Evolutionary conservation across 148 eudicot species (phyloP).

Genomic region (Cornus controversa): DNA sequence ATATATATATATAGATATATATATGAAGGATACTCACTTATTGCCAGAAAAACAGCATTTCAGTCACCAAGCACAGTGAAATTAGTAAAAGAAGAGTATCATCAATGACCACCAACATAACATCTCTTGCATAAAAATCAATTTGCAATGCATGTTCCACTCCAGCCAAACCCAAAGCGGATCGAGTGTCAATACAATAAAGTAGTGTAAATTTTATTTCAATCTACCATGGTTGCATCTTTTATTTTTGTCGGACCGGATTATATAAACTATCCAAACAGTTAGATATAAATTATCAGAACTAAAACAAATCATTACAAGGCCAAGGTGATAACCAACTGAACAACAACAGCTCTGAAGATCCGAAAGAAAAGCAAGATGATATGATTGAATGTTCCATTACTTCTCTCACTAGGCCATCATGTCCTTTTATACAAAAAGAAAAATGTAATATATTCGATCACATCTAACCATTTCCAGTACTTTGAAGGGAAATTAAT

Average conservation of each 20-base stretch:
- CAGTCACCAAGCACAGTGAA: neutral
- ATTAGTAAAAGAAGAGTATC: neutral
- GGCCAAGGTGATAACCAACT: neutral
- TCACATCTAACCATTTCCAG: neutral
- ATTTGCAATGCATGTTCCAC: neutral
- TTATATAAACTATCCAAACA: neutral
- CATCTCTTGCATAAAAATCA: neutral
- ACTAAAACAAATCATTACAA: neutral
- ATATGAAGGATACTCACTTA: neutral
- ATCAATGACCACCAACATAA: neutral
- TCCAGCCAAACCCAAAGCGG: neutral
- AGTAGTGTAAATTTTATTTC: too few species aligned
- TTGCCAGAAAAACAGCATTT: neutral
- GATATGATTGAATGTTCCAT: too few species aligned
- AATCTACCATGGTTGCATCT: neutral
- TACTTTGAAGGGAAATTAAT: neutral
- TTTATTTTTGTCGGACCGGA: too few species aligned
- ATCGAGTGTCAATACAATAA: neutral
- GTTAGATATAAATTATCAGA: too few species aligned
- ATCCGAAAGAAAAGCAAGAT: neutral
- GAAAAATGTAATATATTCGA: too few species aligned
- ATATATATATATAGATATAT: too few species aligned
- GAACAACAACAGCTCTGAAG: neutral
- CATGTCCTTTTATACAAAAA: too few species aligned
- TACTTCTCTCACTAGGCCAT: too few species aligned